Base-by-base conservation (phyloP, 129 eudicot genomes). In the Tagetes erecta region DNA sequence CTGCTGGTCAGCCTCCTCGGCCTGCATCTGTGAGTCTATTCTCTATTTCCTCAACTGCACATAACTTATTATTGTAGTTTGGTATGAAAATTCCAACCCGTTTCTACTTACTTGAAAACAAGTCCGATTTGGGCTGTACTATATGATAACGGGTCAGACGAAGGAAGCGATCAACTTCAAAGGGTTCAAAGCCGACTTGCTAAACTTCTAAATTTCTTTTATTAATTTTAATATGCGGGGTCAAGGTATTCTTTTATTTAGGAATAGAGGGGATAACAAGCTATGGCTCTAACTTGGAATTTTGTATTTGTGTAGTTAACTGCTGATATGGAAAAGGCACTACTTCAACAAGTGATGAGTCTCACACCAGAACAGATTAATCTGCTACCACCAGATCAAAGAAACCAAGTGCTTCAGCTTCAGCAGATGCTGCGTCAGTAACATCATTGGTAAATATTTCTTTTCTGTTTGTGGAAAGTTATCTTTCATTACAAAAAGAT, bases 401-500 rank as follows among this genome's bases (percentile, higher is more conserved):
- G 96, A 84, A 90, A 78, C 76, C 96, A 89, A 85, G 87, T 92
- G 46, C 88, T 89, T 77, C 95, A 92, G 85, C 83, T 92, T 69
- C 98, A 89, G 85, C 96, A 89, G 85, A 89, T 89, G 88, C 72
- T 92, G 70, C 96, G 96, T 64, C 89, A 89, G 62, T 92, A 78
- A 84, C 35, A 56, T 56, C 63, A 3, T 31, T 0, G 59, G 47
- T 44, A 58, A 80, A 31, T 10, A 49, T 7, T 34, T 64, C 41
- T 49, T 73, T 4, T 6, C 12, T 73, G 31, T 2, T 5, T 13
- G 27, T 73, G 33, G 39, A 27, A 56, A 20, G 62, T 56, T 56
- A 11, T 11, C 8, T 27, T 30, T 49, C 55, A 42, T 20, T 20
- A 20, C 27, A 20, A 20, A 20, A 20, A 20, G 27, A 20, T 20